These are phyloP conservation scores for Penicillium soppii DNA, from an alignment of 495 filamentous ascomycete species.

Conservation along the genomic window DNA sequence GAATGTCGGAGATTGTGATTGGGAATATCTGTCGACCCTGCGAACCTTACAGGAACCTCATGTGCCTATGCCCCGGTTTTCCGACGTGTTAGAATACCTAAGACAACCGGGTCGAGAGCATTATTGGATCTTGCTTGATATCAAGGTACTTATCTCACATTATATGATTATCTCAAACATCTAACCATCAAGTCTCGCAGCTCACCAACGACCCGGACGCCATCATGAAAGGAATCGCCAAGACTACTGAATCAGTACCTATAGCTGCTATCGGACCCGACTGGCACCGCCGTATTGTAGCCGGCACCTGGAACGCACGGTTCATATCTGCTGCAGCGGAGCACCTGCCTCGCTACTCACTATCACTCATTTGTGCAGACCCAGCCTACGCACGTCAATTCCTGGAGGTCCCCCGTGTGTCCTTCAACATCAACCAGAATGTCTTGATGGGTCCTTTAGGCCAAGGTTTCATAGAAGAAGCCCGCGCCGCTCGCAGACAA, in stretches of 20 bases:
- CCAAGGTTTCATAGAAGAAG: slow-evolving; percentile 60
- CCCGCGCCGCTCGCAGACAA: slow-evolving; percentile 49
- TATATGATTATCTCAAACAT: slow-evolving; percentile 1
- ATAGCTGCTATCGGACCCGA: slow-evolving; percentile 32
- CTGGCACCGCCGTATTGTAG: slow-evolving; percentile 72
- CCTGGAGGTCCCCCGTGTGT: slow-evolving; percentile 54
- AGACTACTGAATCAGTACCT: slow-evolving; percentile 55
- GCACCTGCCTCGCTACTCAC: slow-evolving; percentile 65
- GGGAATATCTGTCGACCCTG: slow-evolving; percentile 65
- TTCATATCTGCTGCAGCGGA: slow-evolving; percentile 59
- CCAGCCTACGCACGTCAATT: slow-evolving; percentile 68
- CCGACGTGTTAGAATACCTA: slow-evolving; percentile 75
- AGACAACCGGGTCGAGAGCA: slow-evolving; percentile 56
- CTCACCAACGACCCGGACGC: slow-evolving; percentile 65
- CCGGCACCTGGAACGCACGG: slow-evolving; percentile 77
- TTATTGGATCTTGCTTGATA: slow-evolving; percentile 83
- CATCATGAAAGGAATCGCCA: slow-evolving; percentile 64
- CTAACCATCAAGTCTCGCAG: slow-evolving; percentile 25
- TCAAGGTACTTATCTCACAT: slow-evolving; percentile 59
- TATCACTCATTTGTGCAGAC: slow-evolving; percentile 73
- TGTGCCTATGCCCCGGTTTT: slow-evolving; percentile 68
- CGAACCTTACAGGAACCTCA: slow-evolving; percentile 66
- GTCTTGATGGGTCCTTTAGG: slow-evolving; percentile 65
- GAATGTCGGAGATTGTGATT: slow-evolving; percentile 73
- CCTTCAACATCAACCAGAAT: slow-evolving; percentile 72